Evolutionary conservation across 2,329 filamentous ascomycete genomes (phyloP), one percentile per base, ranked within the genome.

Genomic region (Stachybotrys chlorohalonatus): DNA sequence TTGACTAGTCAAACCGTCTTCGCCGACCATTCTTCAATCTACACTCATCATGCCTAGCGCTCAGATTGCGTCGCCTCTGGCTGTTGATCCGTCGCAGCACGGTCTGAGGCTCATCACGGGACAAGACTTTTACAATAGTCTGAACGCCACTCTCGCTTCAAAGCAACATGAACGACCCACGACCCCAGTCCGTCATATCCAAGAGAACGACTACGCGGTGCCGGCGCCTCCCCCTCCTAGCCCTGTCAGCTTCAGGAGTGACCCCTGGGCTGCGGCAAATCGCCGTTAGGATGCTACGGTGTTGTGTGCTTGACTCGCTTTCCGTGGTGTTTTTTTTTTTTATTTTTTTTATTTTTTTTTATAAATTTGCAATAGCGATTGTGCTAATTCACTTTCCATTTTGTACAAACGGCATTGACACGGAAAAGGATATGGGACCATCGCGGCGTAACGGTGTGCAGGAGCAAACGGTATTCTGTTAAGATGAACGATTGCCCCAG

Each of bases 201-300:
- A 73, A 58, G 78, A 83, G 62, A 72, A 80, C 56, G 82, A 85
- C 68, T 86, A 84, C 70, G 75, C 76, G 36, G 82, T 85, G 17
- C 83, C 83, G n/a, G 82, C 83, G 13, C 80, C 83, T 47, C 83
- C 83, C 11, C 83, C 83, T 17, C 82, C 83, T 11, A 84, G 80
- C 60, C 83, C 83, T 7, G 80, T 86, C 64, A 80, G 79, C 69
- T 85, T 84, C 64, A 76, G 79, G 32, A 68, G 71, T 30, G 80
- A 84, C 55, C 75, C 79, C 65, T 83, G 81, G 80, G 72, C 76
- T 53, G 66, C 69, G 42, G 64, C 67, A 49, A 58, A 60, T 49
- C 65, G 62, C 53, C 66, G 62, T 55, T 69, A 47, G 46, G 46
- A 47, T 16, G 39, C 39, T 24, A 24, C 24, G 24, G 2, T 4